Base-by-base conservation (phyloP, 805 yeast species). In the Lachancea quebecensis region DNA sequence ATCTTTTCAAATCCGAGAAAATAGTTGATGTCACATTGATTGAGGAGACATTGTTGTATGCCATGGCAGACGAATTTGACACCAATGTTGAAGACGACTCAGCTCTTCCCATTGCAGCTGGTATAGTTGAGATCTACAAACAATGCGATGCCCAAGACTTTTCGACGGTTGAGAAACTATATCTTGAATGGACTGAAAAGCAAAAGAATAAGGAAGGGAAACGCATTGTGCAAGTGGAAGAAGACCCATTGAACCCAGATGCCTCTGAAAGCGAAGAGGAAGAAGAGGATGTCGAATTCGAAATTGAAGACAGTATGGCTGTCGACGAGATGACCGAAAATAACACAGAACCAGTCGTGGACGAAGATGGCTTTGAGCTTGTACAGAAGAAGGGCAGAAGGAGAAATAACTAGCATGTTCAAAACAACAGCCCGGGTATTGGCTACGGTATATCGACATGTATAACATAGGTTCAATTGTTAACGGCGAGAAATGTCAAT, bases 1-100 rank as follows among this genome's bases (percentile, higher is more conserved):
- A 88, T 31, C 71, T 89, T 43, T 93, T 91, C 59, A 71, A 65
- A 37, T 69, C 70, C 7, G 81, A 75, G 39, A 75, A 71, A 41
- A 73, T 77, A 4, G 85, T 91, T 4, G 98, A 89, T 55, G 71
- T 85, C 2, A 81, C 78, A 33, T 76, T 84, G 51, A 77, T 93
- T 25, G 97, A 93, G 66, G 95, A 85, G 58, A 78, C 95, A 14
- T 69, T 93, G 48, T 69, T 85, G 42, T 84, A 85, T 59, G 93
- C 95, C 21, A 87, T 93, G 96, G 80, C 81, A 48, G 99, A 91
- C 66, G 99, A 93, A 64, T 93, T 91, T 58, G 97, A 88, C 47
- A 84, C 83, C 8, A 75, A 79, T 37, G 78, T 93, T 36, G 97
- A 93, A 57, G 95, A 91, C 60, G 95, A 87, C 54, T 80, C 95